Evolutionary conservation across 1,284 basidiomycete species (phyloP), one percentile per base, ranked within the genome.

Genomic region (Ustilago loliicola): DNA sequence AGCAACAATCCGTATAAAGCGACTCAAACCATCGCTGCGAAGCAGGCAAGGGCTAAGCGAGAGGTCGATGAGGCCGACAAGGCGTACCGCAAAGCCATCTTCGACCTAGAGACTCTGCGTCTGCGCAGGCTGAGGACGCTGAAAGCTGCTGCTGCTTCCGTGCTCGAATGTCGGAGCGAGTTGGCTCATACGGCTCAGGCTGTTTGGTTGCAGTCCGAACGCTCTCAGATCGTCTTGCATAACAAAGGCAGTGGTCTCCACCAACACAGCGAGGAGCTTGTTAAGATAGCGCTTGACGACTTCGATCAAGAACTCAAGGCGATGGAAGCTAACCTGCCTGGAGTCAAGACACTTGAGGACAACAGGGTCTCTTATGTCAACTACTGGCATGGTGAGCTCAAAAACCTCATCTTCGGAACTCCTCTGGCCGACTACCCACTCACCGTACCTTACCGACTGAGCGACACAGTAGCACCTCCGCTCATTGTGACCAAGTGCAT

Each of bases 401-500:
- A 90, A 60, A 88, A 88, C 83, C 88, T 99, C 38, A 93, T 98
- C 54, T 98, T 98, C 85, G 96, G 96, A 27, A 92, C 98, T 73
- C 92, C 91, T 74, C 88, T 99, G 61, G 91, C 92, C 60, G 96
- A 98, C 86, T 98, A 99, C 85, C 94, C 95, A 90, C 94, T 77
- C 86, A 87, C 79, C 3, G 64, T 79, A 25, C 74, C 80, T 1
- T 72, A 77, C n/a, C 61, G 74, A 3, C 74, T 77, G 6, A 72
- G 62, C 50, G 69, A 77, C 42, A 69, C 67, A 2, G 66, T 72
- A 8, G 77, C 80, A 15, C 86, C 87, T 2, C 96, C 96, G 0
- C 92, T 92, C 83, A 93, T 98, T 65, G 89, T 98, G 11, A 90
- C 89, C 66, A 91, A 96, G 75, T 96, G 94, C 86, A 92, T 97